Evolutionary conservation across 345 rosid genomes (phyloP).

Genomic region (Pseudoturritis turrita): DNA sequence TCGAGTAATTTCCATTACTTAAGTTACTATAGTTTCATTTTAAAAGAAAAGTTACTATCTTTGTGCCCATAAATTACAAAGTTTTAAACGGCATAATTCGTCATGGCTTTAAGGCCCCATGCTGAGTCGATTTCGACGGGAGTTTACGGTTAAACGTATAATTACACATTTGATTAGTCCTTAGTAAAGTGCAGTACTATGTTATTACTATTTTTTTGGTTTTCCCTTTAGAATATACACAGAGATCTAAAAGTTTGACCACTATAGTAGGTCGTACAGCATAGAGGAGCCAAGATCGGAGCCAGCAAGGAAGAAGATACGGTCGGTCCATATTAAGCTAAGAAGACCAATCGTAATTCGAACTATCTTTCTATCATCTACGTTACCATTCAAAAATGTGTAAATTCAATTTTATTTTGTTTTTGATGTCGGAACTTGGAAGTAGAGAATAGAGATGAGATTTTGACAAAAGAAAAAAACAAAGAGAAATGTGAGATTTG

Average conservation of each 20-base stretch:
- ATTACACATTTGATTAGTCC: neutral
- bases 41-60: neutral
- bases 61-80: too few relatives aligned
- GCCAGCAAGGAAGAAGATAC: conserved; percentile 19
- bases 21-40: neutral
- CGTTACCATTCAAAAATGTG: conserved; percentile 13
- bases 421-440: neutral
- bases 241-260: conserved; percentile 13
- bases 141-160: neutral
- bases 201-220: neutral
- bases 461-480: too few relatives aligned
- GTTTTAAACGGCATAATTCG: neutral
- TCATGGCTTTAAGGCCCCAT: too few relatives aligned
- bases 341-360: conserved; percentile 17
- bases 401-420: neutral
- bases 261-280: conserved; percentile 12
- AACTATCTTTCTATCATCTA: neutral
- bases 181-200: neutral
- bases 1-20: neutral
- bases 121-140: neutral
- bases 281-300: conserved; percentile 8
- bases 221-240: neutral
- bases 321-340: conserved; percentile 31
- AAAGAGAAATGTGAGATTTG: neutral
- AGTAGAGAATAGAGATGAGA: neutral